Conservation (phyloP, 2,329 filamentous ascomycete genomes). For the Aspergillus sp. region DNA sequence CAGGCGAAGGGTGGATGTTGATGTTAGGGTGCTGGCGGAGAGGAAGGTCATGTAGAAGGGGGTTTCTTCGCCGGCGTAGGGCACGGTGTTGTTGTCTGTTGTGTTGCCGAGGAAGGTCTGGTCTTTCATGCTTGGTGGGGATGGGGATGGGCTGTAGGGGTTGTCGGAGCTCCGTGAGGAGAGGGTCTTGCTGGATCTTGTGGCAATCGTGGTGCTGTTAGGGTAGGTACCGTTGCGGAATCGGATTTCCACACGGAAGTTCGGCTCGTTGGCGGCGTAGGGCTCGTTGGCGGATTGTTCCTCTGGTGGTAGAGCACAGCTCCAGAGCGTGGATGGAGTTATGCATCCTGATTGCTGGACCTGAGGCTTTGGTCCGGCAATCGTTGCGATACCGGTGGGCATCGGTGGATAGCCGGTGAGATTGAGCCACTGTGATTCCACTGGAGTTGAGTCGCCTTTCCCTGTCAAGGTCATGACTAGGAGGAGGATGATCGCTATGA, state of each 20-base stretch:
- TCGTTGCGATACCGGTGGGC: conserved; percentile 77
- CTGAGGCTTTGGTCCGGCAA: conserved; percentile 71
- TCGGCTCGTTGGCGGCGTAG: conserved; percentile 69
- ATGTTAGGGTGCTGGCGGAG: conserved; percentile 27
- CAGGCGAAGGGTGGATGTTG: conserved; percentile 43
- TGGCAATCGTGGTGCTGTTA: conserved; percentile 63
- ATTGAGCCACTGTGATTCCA: conserved; percentile 71
- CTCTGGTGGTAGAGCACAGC: conserved; percentile 79
- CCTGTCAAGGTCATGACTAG: conserved; percentile 59
- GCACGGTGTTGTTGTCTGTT: conserved; percentile 70
- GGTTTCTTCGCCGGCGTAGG: conserved; percentile 81
- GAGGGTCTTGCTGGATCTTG: conserved; percentile 34
- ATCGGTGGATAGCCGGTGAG: conserved; percentile 84
- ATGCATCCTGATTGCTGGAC: conserved; percentile 69
- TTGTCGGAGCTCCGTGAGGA: conserved; percentile 32
- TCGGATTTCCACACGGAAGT: conserved; percentile 74
- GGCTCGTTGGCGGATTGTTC: conserved; percentile 65
- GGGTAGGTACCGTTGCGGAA: conserved; percentile 57
- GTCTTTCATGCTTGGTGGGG: conserved; percentile 61
- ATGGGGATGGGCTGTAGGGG: conserved; percentile 47
- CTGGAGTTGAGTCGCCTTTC: conserved; percentile 43
- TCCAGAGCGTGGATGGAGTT: conserved; percentile 75
- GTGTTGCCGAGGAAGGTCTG: conserved; percentile 82
- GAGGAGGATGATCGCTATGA: conserved; percentile 60
- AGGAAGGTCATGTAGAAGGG: conserved; percentile 85